Conservation (phyloP, 2,329 filamentous ascomycete species). For the Penicillium sp. region DNA sequence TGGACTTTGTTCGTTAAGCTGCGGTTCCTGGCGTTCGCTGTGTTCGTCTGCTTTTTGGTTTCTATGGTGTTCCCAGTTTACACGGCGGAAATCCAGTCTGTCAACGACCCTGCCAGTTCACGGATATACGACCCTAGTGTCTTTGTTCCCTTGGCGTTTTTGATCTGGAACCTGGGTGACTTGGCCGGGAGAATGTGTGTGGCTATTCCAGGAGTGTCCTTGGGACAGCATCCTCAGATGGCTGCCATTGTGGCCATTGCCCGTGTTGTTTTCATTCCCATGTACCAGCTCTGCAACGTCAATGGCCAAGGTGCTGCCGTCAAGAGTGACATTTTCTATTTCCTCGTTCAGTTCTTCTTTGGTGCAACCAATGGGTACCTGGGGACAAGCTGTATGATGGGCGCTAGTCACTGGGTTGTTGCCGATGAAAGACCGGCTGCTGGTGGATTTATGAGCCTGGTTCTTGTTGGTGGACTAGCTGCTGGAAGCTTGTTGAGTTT, state of each 20-base stretch:
- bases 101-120: conserved; percentile 41
- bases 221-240: conserved; percentile 62
- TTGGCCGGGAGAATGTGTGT: conserved; percentile 72
- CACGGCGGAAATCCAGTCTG: conserved; percentile 66
- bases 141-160: conserved; percentile 87
- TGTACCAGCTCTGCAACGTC: conserved; percentile 90
- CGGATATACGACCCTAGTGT: conserved; percentile 67
- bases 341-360: conserved; percentile 80
- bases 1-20: conserved; percentile 72
- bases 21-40: conserved; percentile 70
- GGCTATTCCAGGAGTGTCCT: conserved; percentile 54
- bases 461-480: conserved; percentile 79
- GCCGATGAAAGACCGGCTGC: conserved; percentile 81
- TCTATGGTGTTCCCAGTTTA: conserved; percentile 97
- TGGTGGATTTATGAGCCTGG: conserved; percentile 90
- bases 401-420: conserved; percentile 75
- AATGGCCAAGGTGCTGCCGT: conserved; percentile 71
- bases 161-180: conserved; percentile 93
- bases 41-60: conserved; percentile 76
- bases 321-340: conserved; percentile 81
- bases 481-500: conserved; percentile 90
- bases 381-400: conserved; percentile 88
- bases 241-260: conserved; percentile 68
- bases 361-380: conserved; percentile 86
- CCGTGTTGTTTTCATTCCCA: conserved; percentile 70